Base-by-base conservation (phyloP, 2,329 filamentous ascomycete genomes). In the Claviceps purpurea region DNA sequence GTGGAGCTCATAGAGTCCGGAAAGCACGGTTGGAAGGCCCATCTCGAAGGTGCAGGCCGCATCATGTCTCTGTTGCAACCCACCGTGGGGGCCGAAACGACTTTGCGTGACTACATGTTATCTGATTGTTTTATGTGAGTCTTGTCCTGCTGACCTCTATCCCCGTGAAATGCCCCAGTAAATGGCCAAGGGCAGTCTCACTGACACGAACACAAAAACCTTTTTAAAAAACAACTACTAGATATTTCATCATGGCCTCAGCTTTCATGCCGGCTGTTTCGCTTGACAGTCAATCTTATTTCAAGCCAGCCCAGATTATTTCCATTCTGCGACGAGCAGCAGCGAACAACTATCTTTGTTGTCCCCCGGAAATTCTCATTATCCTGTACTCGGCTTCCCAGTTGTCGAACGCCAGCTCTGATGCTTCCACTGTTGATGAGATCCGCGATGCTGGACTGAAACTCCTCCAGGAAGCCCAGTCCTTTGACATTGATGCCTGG, bases 1-100 rank as follows among this genome's bases (percentile, higher is more conserved):
- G 64, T 76, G 49, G 71, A 77, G 61, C 62, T 76, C 47, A 72
- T 76, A 49, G 73, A 75, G 60, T 72, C 71, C 14, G 72, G 72
- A 1, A 72, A 68, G 56, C 67, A 72, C 40, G 70, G 69, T 13
- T 75, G 73, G 73, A 70, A 68, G 47, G 66, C 68, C 14, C 73
- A 76, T 53, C 64, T 76, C 22, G 67, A 74, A 49, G 73, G 71
- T 2, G 73, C 72, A 2, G 68, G 66, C 3, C 64, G 63, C 24
- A 70, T 76, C 44, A 71, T 75, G 63, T 63, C 65, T 20, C 59
- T 70, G 11, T 58, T 75, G 3, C 64, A 67, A 26, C 65, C 66
- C 5, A 59, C 58, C 4, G 58, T 62, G 14, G 58, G 61, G 5
- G 57, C 64, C 4, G 64, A 71, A 45, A 63, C 65, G 47, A 61